Evolutionary conservation across 495 filamentous ascomycete species (phyloP), one percentile per base, ranked within the genome.

Genomic region (Penicillium macrosclerotiorum): DNA sequence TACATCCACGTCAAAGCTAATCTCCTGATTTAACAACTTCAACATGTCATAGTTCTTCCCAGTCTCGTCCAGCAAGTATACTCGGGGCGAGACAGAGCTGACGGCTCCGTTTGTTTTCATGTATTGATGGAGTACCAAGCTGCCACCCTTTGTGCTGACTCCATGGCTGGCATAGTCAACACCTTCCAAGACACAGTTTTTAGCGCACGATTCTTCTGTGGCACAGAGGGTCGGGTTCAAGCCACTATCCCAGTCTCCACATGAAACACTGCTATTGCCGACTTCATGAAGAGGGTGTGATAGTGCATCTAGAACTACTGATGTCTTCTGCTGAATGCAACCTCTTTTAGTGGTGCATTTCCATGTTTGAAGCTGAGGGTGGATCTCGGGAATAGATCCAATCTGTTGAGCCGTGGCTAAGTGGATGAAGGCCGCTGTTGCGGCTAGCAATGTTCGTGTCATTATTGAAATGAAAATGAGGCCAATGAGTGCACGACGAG

Each of bases 1-100:
- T 3, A 77, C 69, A 55, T 88, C 81, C 14, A 86, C 77, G 42
- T 85, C 81, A 57, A 85, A 85, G 22, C 71, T 66, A 41, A 86
- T 61, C 47, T 86, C 83, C 45, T 76, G 62, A 49, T 78, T 78
- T 13, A 78, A 66, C 7, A 85, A 68, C 44, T 78, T 67, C 42
- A 85, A 57, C 67, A 78, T 71, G 39, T 81, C 71, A 65, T 86
- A 86, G 45, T 81, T 77, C 38, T 68, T 54, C 34, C 71, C 69
- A 41, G 67, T 62, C 14, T 69, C 59, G 23, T 73, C 77, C 5
- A 88, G 71, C 20, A 86, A 68, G 59, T 86, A 86, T 12, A 81
- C 64, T 14, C 83, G 75, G 4, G 82, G 79, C 7, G 73, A 79
- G 6, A 63, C 67, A 17, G 62, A 41, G 22, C 61, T 68, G 16